Evolutionary conservation across 345 rosid species (phyloP), one percentile per base, ranked within the genome.

Genomic region (Euphorbia pulcherrima): DNA sequence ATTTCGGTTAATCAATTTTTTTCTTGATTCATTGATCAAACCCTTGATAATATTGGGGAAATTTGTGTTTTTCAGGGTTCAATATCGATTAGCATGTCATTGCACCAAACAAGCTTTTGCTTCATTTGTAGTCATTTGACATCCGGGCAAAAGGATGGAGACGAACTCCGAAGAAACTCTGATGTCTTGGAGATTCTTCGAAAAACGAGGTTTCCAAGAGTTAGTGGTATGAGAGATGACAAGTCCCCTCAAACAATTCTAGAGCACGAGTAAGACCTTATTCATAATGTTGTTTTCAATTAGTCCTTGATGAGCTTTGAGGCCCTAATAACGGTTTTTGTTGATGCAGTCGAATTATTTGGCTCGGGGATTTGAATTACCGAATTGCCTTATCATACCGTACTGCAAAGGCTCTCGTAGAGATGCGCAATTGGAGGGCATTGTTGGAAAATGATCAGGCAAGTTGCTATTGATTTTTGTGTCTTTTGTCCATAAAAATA

Each of bases 341-440:
- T 70, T 68, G 55, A 39, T 79, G 72, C 79, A 95, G 99, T 78
- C 90, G 90, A 61, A 78, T 95, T 33, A 88, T 95, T 59, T 95
- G 99, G 99, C 88, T 95, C 41, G 99, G 99, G 65, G 99, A 95
- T 81, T 78, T 95, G 80, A 95, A 95, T 78, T 92, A 95, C 76
- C 83, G 99, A 48, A 92, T 95, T 66, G 93, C 99, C 41, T 76
- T 95, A 47, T 84, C 95, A 37, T 88, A 89, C 80, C 93, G 90
- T 41, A 83, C 77, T 47, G 96, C 92, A 37, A 95, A 85, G 76
- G 92, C 97, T 46, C 93, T 95, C 11, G 97, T 95, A n/a, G 97
- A 95, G 87, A 95, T 95, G 97, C 83, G 81, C 51, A 90, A 95
- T 75, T 95, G 99, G 99, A 86, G 82, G 68, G 88, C 84, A 28